Percentiles rank a stretch among this genome's conserved stretches.
These are phyloP conservation scores for Globisporangium okanoganense DNA, from an alignment of 352 stramenopile species.

Conservation along the genomic window DNA sequence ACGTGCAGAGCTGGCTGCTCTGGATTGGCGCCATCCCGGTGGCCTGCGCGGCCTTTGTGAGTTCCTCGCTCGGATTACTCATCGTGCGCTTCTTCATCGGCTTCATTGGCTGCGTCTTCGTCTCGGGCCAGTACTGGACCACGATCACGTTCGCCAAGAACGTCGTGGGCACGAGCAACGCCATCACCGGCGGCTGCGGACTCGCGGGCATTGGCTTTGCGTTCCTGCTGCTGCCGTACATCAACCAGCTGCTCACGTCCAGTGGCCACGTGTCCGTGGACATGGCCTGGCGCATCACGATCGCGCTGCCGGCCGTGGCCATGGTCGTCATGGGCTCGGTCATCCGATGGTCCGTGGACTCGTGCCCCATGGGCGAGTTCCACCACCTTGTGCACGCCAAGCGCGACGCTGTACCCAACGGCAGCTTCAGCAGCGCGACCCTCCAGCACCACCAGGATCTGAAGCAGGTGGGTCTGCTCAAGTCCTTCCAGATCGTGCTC, in stretches of 20 bases:
- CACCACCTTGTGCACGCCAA: slow-evolving; percentile 72
- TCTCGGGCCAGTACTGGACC: slow-evolving; percentile 94
- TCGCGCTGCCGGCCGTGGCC: slow-evolving; percentile 85
- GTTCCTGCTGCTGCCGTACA: slow-evolving; percentile 85
- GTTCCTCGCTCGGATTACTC: slow-evolving; percentile 59
- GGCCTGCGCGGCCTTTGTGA: slow-evolving; percentile 84
- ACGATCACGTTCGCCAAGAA: slow-evolving; percentile 94
- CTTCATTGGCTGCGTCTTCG: slow-evolving; percentile 92
- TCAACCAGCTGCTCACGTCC: slow-evolving; percentile 85
- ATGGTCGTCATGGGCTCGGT: slow-evolving; percentile 76
- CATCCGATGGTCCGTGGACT: slow-evolving; percentile 78
- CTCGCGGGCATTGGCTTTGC: slow-evolving; percentile 91
- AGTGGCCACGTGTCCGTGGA: slow-evolving; percentile 54
- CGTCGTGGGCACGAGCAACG: slow-evolving; percentile 92
- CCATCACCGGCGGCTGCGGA: slow-evolving; percentile 89
- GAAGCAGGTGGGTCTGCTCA: slow-evolving; percentile 20
- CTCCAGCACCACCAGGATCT: slow-evolving; percentile 11
- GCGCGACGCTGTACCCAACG: slow-evolving; percentile 24
- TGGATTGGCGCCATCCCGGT: slow-evolving; percentile 85
- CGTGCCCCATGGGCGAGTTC: slow-evolving; percentile 92
- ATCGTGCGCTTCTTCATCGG: slow-evolving; percentile 95
- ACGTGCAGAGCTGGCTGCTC: slow-evolving; percentile 81
- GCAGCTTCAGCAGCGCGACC: not conserved
- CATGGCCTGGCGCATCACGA: slow-evolving; percentile 90
- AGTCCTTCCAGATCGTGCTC: slow-evolving; percentile 53